Evolutionary conservation across 2,329 filamentous ascomycete genomes (phyloP).

Genomic region (Clonostachys solani): DNA sequence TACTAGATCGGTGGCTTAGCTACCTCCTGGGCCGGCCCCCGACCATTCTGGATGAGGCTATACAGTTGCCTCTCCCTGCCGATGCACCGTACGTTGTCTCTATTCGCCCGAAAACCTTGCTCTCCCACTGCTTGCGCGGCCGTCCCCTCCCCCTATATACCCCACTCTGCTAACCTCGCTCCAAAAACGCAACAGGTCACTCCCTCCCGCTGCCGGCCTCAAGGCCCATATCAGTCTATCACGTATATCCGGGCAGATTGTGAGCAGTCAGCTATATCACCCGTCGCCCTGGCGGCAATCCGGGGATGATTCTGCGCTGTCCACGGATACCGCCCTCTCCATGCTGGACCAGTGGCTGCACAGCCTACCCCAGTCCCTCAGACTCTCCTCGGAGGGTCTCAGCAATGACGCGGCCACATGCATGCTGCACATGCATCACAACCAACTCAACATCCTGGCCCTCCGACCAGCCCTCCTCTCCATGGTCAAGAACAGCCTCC

Average conservation of each 20-base stretch:
- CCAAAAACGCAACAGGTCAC: slow-evolving; percentile 17
- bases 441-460: slow-evolving; percentile 44
- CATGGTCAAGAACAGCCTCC: slow-evolving; percentile 28
- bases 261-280: slow-evolving; percentile 19
- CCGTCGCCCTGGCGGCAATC: slow-evolving; percentile 13
- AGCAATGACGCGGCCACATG: slow-evolving; percentile 35
- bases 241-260: slow-evolving; percentile 41
- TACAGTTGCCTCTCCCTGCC: slow-evolving; percentile 33
- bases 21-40: slow-evolving; percentile 45
- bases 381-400: slow-evolving; percentile 22
- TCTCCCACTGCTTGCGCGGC: no score
- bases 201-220: slow-evolving; percentile 38
- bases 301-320: slow-evolving; percentile 16
- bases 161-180: not conserved
- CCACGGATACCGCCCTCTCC: slow-evolving; percentile 31
- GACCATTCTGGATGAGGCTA: slow-evolving; percentile 39
- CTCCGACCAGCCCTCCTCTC: slow-evolving; percentile 42
- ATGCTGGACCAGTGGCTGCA: slow-evolving; percentile 36
- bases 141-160: not conserved
- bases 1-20: slow-evolving; percentile 43
- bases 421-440: slow-evolving; percentile 43
- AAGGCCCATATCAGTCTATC: slow-evolving; percentile 40
- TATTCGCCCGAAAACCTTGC: not conserved
- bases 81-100: slow-evolving; percentile 29
- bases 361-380: slow-evolving; percentile 30